A percentile compares a stretch with the other conserved stretches of the same genome.
These are phyloP conservation scores for Hanseniaspora clermontiae DNA, from an alignment of 805 yeast species.

Conservation along the genomic window DNA sequence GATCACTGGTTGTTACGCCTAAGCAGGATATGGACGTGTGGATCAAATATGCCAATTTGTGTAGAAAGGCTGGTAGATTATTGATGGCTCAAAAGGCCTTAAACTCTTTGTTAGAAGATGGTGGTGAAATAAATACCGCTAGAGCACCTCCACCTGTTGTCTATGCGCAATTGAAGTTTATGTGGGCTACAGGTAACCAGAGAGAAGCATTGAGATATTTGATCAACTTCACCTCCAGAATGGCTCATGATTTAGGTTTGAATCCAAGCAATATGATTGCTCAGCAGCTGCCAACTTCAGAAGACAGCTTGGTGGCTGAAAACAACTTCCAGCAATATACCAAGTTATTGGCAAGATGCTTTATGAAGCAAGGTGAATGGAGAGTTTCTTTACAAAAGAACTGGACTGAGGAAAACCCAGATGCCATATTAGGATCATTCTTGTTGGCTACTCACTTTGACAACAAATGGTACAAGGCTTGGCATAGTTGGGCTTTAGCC, in stretches of 20 bases:
- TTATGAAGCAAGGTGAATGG: slow-evolving; percentile 98
- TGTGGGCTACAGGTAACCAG: slow-evolving; percentile 92
- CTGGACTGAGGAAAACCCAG: slow-evolving; percentile 71
- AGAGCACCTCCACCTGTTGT: slow-evolving; percentile 94
- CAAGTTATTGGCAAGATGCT: slow-evolving; percentile 78
- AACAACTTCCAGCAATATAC: slow-evolving; percentile 75
- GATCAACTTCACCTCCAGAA: slow-evolving; percentile 78
- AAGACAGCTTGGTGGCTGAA: slow-evolving; percentile 26
- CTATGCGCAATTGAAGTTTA: slow-evolving; percentile 87
- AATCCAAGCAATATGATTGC: slow-evolving; percentile 78
- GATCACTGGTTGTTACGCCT: slow-evolving; percentile 87
- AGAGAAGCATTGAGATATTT: slow-evolving; percentile 75
- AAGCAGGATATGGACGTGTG: slow-evolving; percentile 95
- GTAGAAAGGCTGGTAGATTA: slow-evolving; percentile 85
- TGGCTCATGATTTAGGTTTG: slow-evolving; percentile 79
- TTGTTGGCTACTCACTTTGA: slow-evolving; percentile 91
- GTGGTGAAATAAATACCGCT: slow-evolving; percentile 48
- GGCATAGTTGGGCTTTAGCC: slow-evolving; percentile 99
- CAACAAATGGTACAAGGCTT: slow-evolving; percentile 88
- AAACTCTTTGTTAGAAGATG: slow-evolving; percentile 64
- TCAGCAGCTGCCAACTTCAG: slow-evolving; percentile 63
- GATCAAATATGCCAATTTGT: slow-evolving; percentile 93
- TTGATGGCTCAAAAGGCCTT: slow-evolving; percentile 88
- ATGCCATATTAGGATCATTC: slow-evolving; percentile 81
- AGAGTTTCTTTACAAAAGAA: slow-evolving; percentile 65